These are phyloP conservation scores for Akanthomyces dipterigenus DNA, from an alignment of 2,329 filamentous ascomycete species.

Conservation along the genomic window DNA sequence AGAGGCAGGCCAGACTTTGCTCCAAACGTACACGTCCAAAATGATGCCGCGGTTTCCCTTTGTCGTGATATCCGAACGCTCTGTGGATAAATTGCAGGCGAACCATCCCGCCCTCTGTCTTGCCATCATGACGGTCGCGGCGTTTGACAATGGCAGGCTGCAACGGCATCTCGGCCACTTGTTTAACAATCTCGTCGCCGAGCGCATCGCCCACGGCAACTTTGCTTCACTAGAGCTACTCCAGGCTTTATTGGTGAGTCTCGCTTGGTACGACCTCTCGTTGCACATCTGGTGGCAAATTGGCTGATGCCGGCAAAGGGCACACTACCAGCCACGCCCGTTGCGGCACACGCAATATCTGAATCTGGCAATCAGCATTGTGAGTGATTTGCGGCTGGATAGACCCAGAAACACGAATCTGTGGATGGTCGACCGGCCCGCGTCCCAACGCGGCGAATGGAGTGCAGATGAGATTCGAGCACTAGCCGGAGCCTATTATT, in stretches of 20 bases:
- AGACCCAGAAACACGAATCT: conserved; percentile 20
- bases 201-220: conserved; percentile 18
- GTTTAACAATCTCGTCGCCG: conserved; percentile 23
- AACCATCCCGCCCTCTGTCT: conserved; percentile 22
- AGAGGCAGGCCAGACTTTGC: conserved; percentile 20
- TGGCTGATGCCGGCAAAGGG: conserved; percentile 16
- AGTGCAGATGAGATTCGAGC: conserved; percentile 24
- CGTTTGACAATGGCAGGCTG: conserved; percentile 17
- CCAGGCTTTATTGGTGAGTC: conserved; percentile 24
- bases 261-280: conserved; percentile 23
- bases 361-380: conserved; percentile 24
- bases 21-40: conserved; percentile 19
- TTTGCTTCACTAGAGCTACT: conserved; percentile 24
- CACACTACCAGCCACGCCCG: conserved; percentile 24
- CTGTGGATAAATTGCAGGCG: conserved; percentile 17
- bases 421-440: conserved; percentile 22
- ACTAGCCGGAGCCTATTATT: conserved; percentile 25
- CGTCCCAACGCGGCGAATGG: conserved; percentile 13
- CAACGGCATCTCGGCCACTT: conserved; percentile 21
- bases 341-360: conserved; percentile 25
- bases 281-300: neutral
- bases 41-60: conserved; percentile 25
- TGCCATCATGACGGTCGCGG: conserved; percentile 23
- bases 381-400: conserved; percentile 25
- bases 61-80: conserved; percentile 18